Base-by-base conservation (phyloP, 495 filamentous ascomycete species). In the Annulohypoxylon maeteangense region DNA sequence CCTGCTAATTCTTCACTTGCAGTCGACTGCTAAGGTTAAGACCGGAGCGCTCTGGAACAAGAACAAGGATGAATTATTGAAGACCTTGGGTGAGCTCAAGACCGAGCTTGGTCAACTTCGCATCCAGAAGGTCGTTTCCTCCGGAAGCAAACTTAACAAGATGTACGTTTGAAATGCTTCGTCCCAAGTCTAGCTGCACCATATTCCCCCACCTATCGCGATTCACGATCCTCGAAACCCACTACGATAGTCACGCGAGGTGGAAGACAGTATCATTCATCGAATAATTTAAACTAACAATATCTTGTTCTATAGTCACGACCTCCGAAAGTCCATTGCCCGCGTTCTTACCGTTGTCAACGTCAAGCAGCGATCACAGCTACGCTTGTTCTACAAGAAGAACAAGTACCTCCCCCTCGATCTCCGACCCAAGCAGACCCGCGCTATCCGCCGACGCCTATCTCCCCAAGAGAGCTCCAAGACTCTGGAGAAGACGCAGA, bases 401-500 rank as follows among this genome's bases (percentile, higher is more conserved):
- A 98, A 98, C 92, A 98, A 98, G 87, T 98, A 97, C 88, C 85
- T 93, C 42, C 94, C 93, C 62, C 93, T 98, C 76, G 95, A 98
- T 82, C 93, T 99, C 85, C 91, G 95, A 81, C 87, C 93, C 79
- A 97, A 98, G 91, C 88, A 92, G 86, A 99, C 95, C 79, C 93
- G 96, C 72, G 95, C 93, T 76, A 93, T 98, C 84, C 92, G 95
- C 75, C 91, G 95, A 83, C 87, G 92, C 74, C 88, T 99, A 81
- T 94, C 91, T 78, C 90, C 91, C 85, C 87, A 95, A 86, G 96
- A 99, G 86, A 87, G 89, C 70, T 85, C 89, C 75, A 86, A 87
- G 78, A 84, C 88, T 76, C 91, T 94, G 72, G 90, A 93, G 85
- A 95, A 94, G 89, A 90, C 93, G 83, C 90, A 90, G 87, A 99